Base-by-base conservation (phyloP, 495 filamentous ascomycete species). In the Articulospora tetracladia region DNA sequence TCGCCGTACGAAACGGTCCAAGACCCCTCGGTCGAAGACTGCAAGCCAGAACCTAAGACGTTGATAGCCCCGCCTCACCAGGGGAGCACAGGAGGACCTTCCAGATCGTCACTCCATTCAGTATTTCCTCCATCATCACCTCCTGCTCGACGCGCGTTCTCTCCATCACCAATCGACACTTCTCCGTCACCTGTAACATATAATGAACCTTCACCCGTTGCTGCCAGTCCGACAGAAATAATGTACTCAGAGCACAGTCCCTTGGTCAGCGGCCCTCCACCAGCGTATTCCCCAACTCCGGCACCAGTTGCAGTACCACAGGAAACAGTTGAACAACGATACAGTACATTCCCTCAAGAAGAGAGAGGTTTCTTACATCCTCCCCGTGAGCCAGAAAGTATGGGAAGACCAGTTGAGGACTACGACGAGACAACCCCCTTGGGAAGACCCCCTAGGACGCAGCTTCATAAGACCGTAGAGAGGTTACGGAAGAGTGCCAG, bases 301-400 rank as follows among this genome's bases (percentile, higher is more conserved):
- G 20, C 58, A 26, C 34, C 57, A 12, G 54, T 53, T 3, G 41
- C 34, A 23, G 32, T 27, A 25, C 22, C 46, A 23, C 58, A 23
- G 4, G 48, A 27, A 15, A 11, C 10, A 1, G 15, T 27, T 47
- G 20, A 46, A 26, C 32, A 28, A 25, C 53, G 24, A 10, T 68
- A 68, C 39, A 65, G 59, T 27, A 68, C 62, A 11, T 63, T 68
- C 23, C 41, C 63, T 47, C 53, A 63, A 34, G 55, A 65, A n/a
- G 62, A 68, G 28, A 26, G 53, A 30, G 62, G 59, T 2, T 53
- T 55, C 20, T 53, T 62, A 26, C n/a, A n/a, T 12, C 56, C 62
- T 24, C 23, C 15, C 17, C 54, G 57, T 15, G 53, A 63, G 34
- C 66, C 62, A 10, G 25, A 68, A 57, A 65, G 62, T 44, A 68